These are phyloP conservation scores for Ajuga reptans DNA, from an alignment of 305 asterid genomes.

Conservation along the genomic window DNA sequence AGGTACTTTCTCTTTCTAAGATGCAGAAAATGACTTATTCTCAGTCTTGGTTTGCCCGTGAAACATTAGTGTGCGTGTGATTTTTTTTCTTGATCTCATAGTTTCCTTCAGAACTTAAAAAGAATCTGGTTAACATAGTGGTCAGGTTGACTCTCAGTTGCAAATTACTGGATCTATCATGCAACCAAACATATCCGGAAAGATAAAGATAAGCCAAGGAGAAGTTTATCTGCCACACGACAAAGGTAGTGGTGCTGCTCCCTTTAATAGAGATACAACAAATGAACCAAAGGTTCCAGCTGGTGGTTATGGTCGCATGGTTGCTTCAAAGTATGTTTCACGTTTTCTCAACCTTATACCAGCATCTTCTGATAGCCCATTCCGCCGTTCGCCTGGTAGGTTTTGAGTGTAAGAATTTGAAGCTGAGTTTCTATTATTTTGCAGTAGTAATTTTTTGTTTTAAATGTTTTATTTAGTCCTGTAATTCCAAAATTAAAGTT, in stretches of 20 bases:
- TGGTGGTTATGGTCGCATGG: conserved; percentile 72
- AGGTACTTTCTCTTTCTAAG: conserved; percentile 40
- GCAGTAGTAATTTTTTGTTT: background rate
- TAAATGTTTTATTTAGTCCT: background rate
- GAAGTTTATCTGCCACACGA: conserved; percentile 97
- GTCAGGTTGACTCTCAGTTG: conserved; percentile 96
- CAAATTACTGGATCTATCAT: conserved; percentile 84
- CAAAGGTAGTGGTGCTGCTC: conserved; percentile 82
- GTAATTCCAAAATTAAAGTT: background rate
- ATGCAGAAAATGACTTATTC: conserved; percentile 2
- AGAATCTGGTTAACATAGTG: conserved; percentile 42
- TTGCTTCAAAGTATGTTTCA: conserved; percentile 91
- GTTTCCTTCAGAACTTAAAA: conserved; percentile 22
- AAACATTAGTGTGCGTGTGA: background rate
- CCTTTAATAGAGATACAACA: conserved; percentile 52
- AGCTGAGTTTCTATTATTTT: background rate
- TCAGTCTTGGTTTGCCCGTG: conserved; percentile 11
- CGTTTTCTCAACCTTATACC: conserved; percentile 89
- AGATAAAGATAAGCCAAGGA: conserved; percentile 91
- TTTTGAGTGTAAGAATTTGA: conserved; percentile 16
- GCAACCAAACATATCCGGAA: conserved; percentile 98
- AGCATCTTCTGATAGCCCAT: conserved; percentile 46
- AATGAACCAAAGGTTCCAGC: conserved; percentile 48
- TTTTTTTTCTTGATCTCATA: background rate
- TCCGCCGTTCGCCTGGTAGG: conserved; percentile 73